A percentile compares a stretch with the other conserved stretches of the same genome.
Evolutionary conservation across 139 green algal genomes (phyloP).

Genomic region (Micractinium conductrix): DNA sequence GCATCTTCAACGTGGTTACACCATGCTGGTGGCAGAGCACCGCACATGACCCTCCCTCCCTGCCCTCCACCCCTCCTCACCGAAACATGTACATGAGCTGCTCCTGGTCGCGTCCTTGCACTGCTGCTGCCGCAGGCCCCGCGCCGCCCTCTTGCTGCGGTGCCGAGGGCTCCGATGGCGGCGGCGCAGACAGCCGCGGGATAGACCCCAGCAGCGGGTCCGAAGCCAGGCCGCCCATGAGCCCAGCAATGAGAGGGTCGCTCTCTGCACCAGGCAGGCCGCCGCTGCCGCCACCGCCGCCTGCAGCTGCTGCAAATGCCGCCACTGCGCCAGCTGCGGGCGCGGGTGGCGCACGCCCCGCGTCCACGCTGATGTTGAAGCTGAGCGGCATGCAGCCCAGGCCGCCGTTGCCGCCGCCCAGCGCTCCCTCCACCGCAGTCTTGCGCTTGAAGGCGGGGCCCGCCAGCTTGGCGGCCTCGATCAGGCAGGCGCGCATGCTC

Average conservation of each 20-base stretch:
- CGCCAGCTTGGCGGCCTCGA: slow-evolving; percentile 38
- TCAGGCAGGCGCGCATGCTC: slow-evolving; percentile 10
- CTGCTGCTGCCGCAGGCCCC: not conserved
- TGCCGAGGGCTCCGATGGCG: not conserved
- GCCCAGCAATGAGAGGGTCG: not conserved
- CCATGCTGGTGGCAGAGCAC: too few species aligned
- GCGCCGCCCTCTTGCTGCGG: not conserved
- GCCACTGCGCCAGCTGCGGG: not conserved
- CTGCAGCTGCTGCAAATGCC: slow-evolving; percentile 17
- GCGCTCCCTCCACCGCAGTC: not conserved
- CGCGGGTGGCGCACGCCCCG: slow-evolving; percentile 10
- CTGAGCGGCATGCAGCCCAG: not conserved
- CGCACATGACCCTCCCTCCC: too few species aligned
- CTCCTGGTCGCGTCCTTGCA: not conserved
- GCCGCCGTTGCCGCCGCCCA: not conserved
- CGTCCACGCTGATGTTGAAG: slow-evolving; percentile 32
- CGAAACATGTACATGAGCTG: not conserved
- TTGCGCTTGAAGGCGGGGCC: slow-evolving; percentile 31
- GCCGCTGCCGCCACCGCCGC: not conserved
- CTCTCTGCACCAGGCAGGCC: not conserved
- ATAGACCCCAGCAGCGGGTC: slow-evolving; percentile 12
- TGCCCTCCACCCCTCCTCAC: not conserved
- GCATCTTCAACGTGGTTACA: too few species aligned
- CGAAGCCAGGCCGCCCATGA: not conserved
- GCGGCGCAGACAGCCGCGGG: not conserved